phyloP scores from a whole-genome alignment of 2,329 filamentous ascomycete species.

The Mariannaea elegans region DNA sequence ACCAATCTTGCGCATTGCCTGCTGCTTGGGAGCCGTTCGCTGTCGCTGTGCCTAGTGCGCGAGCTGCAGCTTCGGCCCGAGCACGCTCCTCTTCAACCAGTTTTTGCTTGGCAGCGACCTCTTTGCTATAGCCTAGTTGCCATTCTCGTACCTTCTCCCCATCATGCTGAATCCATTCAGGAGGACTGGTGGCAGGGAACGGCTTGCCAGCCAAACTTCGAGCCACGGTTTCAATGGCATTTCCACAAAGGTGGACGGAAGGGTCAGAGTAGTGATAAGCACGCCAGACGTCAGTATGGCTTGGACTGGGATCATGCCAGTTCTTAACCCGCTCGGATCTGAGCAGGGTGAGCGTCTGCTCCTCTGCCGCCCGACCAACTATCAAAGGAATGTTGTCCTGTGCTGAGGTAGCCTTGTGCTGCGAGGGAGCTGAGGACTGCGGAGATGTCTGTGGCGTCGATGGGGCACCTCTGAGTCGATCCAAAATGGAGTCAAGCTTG shows the following conservation, averaged over 20 bases:
- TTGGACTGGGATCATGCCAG: slow-evolving; percentile 54
- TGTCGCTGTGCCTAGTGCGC: slow-evolving; percentile 39
- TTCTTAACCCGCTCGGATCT: slow-evolving; percentile 53
- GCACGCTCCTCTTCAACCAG: slow-evolving; percentile 50
- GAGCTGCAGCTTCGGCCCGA: slow-evolving; percentile 45
- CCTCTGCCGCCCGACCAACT: slow-evolving; percentile 47
- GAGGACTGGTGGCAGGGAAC: slow-evolving; percentile 60
- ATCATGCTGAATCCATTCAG: slow-evolving; percentile 60
- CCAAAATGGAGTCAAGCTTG: slow-evolving; percentile 53
- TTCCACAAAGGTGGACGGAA: slow-evolving; percentile 52
- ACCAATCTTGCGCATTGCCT: slow-evolving; percentile 46
- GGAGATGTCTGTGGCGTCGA: slow-evolving; percentile 25
- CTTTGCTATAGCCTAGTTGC: slow-evolving; percentile 59
- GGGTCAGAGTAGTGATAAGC: slow-evolving; percentile 53
- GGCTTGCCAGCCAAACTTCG: slow-evolving; percentile 55
- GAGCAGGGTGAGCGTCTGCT: slow-evolving; percentile 55
- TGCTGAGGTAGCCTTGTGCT: slow-evolving; percentile 17
- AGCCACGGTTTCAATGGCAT: slow-evolving; percentile 53
- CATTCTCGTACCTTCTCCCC: slow-evolving; percentile 60
- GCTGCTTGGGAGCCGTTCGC: slow-evolving; percentile 33
- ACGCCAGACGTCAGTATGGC: slow-evolving; percentile 45
- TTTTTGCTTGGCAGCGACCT: slow-evolving; percentile 49
- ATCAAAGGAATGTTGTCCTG: slow-evolving; percentile 43
- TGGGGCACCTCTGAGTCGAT: slow-evolving; percentile 42
- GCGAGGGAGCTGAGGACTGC: slow-evolving; percentile 17